These are phyloP conservation scores for Pyrenophora tritici-repentis DNA, from an alignment of 2,329 filamentous ascomycete genomes.

Conservation along the genomic window DNA sequence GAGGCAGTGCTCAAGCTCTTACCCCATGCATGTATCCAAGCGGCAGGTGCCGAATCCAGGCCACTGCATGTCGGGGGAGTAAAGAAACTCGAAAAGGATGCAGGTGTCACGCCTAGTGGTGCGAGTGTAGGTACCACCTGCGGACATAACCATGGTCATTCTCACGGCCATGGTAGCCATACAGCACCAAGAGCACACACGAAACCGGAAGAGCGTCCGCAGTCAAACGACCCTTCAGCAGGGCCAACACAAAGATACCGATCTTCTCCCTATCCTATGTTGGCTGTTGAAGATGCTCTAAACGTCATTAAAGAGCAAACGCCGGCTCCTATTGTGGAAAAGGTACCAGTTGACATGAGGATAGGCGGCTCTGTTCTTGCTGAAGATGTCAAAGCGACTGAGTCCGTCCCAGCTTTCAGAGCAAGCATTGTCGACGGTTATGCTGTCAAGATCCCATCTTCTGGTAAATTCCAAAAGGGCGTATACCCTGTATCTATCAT, in stretches of 20 bases:
- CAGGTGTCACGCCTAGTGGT: constrained; percentile 56
- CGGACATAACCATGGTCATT: constrained; percentile 55
- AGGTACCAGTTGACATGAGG: constrained; percentile 63
- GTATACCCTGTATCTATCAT: constrained; percentile 84
- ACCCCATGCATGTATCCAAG: constrained; percentile 92
- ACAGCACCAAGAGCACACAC: constrained; percentile 70
- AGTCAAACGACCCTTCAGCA: constrained; percentile 64
- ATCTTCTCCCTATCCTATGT: constrained; percentile 89
- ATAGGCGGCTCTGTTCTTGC: constrained; percentile 81
- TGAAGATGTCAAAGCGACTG: constrained; percentile 76
- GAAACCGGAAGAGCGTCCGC: constrained; percentile 60
- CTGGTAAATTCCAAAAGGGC: constrained; percentile 65
- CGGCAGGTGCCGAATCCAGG: constrained; percentile 81
- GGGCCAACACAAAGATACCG: constrained; percentile 73
- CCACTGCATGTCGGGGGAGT: constrained; percentile 78
- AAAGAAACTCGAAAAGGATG: constrained; percentile 81
- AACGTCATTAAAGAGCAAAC: constrained; percentile 73
- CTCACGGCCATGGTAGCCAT: constrained; percentile 57
- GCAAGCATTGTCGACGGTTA: constrained; percentile 98
- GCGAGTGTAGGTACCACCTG: constrained; percentile 26
- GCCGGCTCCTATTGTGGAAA: constrained; percentile 64
- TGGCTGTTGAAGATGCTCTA: constrained; percentile 82
- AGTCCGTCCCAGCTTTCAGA: constrained; percentile 88
- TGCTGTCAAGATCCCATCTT: constrained; percentile 56
- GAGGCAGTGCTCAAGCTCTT: constrained; percentile 86